Conservation (phyloP, 805 yeast genomes). For the Ogataea ganodermae region DNA sequence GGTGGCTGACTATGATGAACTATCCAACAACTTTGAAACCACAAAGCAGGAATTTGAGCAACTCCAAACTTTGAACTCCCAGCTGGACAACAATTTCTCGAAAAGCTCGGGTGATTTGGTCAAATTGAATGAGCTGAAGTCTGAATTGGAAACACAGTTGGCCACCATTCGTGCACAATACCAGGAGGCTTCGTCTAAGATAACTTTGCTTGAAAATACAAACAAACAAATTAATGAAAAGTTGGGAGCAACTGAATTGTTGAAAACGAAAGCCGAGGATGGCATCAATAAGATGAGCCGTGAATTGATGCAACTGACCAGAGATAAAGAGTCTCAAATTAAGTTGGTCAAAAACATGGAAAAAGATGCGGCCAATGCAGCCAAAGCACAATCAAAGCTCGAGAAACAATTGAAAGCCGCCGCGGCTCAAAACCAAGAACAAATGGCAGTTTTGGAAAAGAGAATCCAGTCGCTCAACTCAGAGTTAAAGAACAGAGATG, state of each 20-base stretch:
- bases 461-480: constrained; percentile 15
- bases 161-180: constrained; percentile 19
- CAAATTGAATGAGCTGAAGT: constrained; percentile 24
- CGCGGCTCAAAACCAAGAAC: constrained; percentile 25
- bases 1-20: constrained; percentile 34
- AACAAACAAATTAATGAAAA: constrained; percentile 34
- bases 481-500: constrained; percentile 25
- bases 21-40: constrained; percentile 30
- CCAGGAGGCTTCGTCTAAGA: constrained; percentile 23
- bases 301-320: constrained; percentile 68
- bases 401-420: constrained; percentile 30
- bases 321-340: constrained; percentile 56
- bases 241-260: constrained; percentile 35
- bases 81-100: constrained; percentile 23
- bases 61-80: constrained; percentile 32
- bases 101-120: constrained; percentile 30
- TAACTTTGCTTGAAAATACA: constrained; percentile 22
- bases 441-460: constrained; percentile 25
- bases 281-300: constrained; percentile 91
- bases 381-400: constrained; percentile 39
- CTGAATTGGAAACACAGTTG: constrained; percentile 40
- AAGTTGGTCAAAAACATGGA: constrained; percentile 44
- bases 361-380: constrained; percentile 38
- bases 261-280: constrained; percentile 60
- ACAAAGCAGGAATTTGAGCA: constrained; percentile 36